Percentiles rank a stretch among this genome's conserved stretches.
Evolutionary conservation across 768 basidiomycete species (phyloP).

Genomic region (Kwoniella sp.): DNA sequence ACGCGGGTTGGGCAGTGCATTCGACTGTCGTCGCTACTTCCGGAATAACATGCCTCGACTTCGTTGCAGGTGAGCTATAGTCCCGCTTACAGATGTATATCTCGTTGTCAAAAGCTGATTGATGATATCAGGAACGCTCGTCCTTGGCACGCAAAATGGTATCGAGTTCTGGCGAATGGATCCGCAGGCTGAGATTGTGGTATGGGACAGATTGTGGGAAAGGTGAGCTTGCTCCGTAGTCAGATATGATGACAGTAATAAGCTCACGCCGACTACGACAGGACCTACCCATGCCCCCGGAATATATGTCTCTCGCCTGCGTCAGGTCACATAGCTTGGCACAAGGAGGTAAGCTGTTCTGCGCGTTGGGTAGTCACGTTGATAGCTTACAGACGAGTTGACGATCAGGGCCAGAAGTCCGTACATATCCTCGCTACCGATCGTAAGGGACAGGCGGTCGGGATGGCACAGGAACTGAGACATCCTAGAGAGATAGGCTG

Average conservation of each 20-base stretch:
- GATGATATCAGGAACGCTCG: conserved; percentile 30
- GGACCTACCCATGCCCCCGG: conserved; percentile 26
- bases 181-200: conserved; percentile 33
- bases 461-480: conserved; percentile 40
- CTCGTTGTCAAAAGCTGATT: not conserved
- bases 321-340: conserved; percentile 41
- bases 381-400: not conserved
- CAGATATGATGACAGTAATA: too few species aligned
- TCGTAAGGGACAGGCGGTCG: conserved; percentile 26
- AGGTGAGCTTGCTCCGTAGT: conserved; percentile 38
- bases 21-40: conserved; percentile 37
- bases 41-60: conserved; percentile 36
- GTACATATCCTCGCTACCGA: conserved; percentile 37
- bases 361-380: too few species aligned
- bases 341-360: conserved; percentile 15
- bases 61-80: conserved; percentile 28
- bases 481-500: conserved; percentile 45
- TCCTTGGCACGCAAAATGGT: conserved; percentile 35
- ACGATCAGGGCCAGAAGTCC: conserved; percentile 17
- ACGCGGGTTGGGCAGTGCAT: conserved; percentile 32
- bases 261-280: conserved; percentile 1
- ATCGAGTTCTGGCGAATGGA: conserved; percentile 46
- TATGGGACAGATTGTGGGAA: conserved; percentile 50
- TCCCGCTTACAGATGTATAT: not conserved
- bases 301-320: conserved; percentile 28